These are phyloP conservation scores for Bryum argenteum DNA, from an alignment of 225 moss, liverwort and hornwort genomes.

Conservation along the genomic window DNA sequence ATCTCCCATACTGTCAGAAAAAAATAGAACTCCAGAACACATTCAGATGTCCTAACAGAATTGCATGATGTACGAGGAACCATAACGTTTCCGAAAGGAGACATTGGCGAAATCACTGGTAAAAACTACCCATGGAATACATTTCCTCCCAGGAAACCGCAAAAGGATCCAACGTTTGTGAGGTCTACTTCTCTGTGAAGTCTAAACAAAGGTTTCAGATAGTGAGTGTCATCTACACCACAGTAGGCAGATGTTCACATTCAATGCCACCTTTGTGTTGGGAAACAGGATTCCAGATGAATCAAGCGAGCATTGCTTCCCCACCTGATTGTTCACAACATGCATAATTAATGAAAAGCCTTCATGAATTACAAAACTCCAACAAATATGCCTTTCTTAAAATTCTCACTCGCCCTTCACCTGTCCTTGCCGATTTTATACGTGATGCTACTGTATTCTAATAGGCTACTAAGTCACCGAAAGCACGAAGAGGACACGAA, in stretches of 20 bases:
- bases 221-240: background rate
- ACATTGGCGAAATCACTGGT: background rate
- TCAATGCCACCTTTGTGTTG: constrained; percentile 11
- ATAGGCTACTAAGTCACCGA: background rate
- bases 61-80: background rate
- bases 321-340: constrained; percentile 34
- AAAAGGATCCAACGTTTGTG: background rate
- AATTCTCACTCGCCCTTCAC: constrained; percentile 12
- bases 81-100: background rate
- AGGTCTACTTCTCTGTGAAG: background rate
- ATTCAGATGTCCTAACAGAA: background rate
- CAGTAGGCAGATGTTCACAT: background rate
- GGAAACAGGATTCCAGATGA: background rate
- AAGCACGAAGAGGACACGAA: background rate
- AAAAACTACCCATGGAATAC: background rate
- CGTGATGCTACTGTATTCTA: background rate
- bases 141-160: constrained; percentile 22
- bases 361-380: constrained; percentile 3
- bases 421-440: background rate
- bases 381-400: background rate
- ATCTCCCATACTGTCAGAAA: no score
- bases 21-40: no score
- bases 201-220: background rate
- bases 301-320: constrained; percentile 7
- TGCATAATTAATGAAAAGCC: constrained; percentile 20